A percentile compares a stretch with the other conserved stretches of the same genome.
Conservation (phyloP, 1,284 basidiomycete species). For the Irpex rosettiformis region DNA sequence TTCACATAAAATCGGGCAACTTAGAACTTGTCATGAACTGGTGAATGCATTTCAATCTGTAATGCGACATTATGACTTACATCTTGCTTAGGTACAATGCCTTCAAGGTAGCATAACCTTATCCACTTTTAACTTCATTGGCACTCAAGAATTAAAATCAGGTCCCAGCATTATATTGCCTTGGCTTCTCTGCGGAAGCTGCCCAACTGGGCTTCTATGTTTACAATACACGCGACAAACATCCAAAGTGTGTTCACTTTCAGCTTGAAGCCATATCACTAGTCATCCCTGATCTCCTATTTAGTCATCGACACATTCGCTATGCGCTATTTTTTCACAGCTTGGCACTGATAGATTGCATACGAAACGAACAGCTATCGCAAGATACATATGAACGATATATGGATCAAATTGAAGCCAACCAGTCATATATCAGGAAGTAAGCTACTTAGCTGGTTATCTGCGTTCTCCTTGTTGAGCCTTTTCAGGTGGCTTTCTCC, state of each 20-base stretch:
- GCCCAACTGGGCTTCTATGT: constrained; percentile 58
- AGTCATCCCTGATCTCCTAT: background rate
- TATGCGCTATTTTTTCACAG: constrained; percentile 67
- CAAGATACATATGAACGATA: constrained; percentile 39
- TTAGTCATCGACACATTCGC: constrained; percentile 64
- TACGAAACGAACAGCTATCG: constrained; percentile 42
- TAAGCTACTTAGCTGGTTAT: constrained; percentile 24
- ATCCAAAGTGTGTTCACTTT: constrained; percentile 51
- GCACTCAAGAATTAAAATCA: constrained; percentile 20
- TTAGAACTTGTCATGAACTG: constrained; percentile 53
- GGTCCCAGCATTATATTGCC: constrained; percentile 58
- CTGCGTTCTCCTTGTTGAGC: constrained; percentile 3
- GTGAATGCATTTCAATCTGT: constrained; percentile 31
- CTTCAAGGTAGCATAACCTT: constrained; percentile 47
- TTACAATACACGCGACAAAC: constrained; percentile 50
- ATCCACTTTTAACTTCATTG: background rate
- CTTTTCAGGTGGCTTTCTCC: constrained; percentile 57
- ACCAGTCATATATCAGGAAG: constrained; percentile 60
- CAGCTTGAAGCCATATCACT: background rate
- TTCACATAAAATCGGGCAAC: constrained; percentile 44
- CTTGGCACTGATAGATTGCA: constrained; percentile 54
- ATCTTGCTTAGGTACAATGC: constrained; percentile 51
- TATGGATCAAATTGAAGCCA: constrained; percentile 51
- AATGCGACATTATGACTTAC: constrained; percentile 5
- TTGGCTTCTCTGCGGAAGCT: constrained; percentile 55